A percentile compares a stretch with the other conserved stretches of the same genome.
Conservation (phyloP, 129 eudicot genomes). For the Artemisia argyi region DNA sequence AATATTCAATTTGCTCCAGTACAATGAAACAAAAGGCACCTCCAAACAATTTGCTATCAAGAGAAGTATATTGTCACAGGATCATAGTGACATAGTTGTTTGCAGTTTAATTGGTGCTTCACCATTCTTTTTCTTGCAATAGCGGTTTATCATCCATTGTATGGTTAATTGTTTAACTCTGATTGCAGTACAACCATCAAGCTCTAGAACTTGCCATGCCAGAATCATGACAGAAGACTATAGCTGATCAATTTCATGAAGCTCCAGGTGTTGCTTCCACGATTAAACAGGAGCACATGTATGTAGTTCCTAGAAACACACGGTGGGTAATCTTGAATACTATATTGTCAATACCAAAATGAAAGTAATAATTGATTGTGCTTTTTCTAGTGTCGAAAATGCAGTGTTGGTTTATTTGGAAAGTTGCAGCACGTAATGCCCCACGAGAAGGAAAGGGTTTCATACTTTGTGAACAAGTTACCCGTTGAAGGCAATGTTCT, state of each 20-base stretch:
- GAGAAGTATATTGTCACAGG: conserved; percentile 33
- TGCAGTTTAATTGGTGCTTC: conserved; percentile 14
- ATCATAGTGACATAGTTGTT: conserved; percentile 37
- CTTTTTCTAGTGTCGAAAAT: conserved; percentile 11
- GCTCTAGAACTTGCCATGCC: conserved; percentile 29
- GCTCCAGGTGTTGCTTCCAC: too few relatives aligned
- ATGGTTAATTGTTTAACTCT: not conserved
- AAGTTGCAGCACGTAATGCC: too few relatives aligned
- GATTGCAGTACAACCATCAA: conserved; percentile 43
- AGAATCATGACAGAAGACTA: conserved; percentile 43
- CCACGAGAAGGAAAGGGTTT: too few relatives aligned
- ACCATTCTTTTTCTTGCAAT: conserved; percentile 6
- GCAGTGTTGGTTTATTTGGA: conserved; percentile 60
- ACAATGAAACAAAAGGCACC: too few relatives aligned
- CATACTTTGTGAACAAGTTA: too few relatives aligned
- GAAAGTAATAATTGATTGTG: conserved; percentile 2
- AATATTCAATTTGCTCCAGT: too few relatives aligned
- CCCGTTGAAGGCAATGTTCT: too few relatives aligned
- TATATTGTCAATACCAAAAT: not conserved
- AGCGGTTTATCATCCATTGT: too few relatives aligned
- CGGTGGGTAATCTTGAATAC: conserved; percentile 41
- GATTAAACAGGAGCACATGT: too few relatives aligned
- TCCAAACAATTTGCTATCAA: conserved; percentile 12
- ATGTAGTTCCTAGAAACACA: too few relatives aligned
- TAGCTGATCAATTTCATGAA: conserved; percentile 74